Base-by-base conservation (phyloP, 2,329 filamentous ascomycete species). In the Neonectria punicea region DNA sequence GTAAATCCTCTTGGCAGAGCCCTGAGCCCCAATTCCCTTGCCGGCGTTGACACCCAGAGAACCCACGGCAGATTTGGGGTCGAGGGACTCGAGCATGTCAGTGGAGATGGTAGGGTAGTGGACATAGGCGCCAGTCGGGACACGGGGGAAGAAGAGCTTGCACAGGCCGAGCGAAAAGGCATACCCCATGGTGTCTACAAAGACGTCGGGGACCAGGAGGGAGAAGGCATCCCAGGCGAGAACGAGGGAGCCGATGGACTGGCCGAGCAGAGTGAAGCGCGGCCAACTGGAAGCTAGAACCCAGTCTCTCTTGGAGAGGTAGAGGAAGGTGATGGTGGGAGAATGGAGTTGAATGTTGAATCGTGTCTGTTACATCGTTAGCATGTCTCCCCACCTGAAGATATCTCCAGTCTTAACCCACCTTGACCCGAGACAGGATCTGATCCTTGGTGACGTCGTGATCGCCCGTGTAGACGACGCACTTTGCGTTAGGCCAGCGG, bases 61-160 rank as follows among this genome's bases (percentile, higher is more conserved):
- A 14, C 90, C 92, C 53, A 84, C 86, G 36, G 80, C 67, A 2
- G 84, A 86, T 9, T 77, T 78, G 9, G 92, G 88, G 70, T 94
- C 88, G 5, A 98, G 88, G 18, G 93, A 95, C 22, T 89, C 87
- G 4, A 99, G 88, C 96, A 99, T 99, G 75, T 99, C 96, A 55
- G 94, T 99, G 3, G 94, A 98, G 58, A 99, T 99, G 61, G 95
- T 98, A 1, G 96, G 96, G 77, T 98, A 99, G 81, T 99, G 96
- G 1, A 98, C 94, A 76, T 99, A 99, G 57, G 96, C 94, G 50
- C 89, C 94, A 0, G 94, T 98, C 0, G 95, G 93, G 1, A 98
- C 87, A 39, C 82, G 79, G 0, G 87, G 91, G 76, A 98, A 98
- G 25, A 98, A 84, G 68, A 92, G 86, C 76, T 94, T 96, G 79